Base-by-base conservation (phyloP, 106 monocot species). In the Acorus gramineus region DNA sequence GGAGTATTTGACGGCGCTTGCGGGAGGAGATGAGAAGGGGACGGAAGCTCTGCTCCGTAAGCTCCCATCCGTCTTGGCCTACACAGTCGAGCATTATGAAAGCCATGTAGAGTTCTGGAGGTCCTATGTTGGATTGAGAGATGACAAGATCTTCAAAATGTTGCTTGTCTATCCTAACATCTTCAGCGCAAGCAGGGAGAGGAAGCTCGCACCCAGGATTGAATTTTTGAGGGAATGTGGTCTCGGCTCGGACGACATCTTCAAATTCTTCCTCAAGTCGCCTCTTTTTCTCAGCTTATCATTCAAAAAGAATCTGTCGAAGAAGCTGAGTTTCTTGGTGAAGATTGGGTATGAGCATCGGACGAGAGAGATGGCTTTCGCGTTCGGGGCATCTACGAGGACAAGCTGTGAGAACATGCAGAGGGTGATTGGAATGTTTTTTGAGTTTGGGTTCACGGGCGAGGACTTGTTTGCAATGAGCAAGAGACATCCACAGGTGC, bases 351-450 rank as follows among this genome's bases (percentile, higher is more conserved):
- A 89, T 78, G 55, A 50, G 49, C 70, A 73, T 12, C 65, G 80
- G 42, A 85, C 89, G 0, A 74, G 61, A 68, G 89, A 82, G 61
- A 44, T 85, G 56, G 85, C 80, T 2, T 49, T 52, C 44, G 89
- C 85, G 8, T 7, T 80, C 8, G 89, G 85, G 3, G 73, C 79
- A 4, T 55, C 56, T 7, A 80, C 85, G 12, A 61, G 85, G 64
- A 83, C 87, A 59, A 89, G 89, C 82, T 72, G 74, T 45, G 66
- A 77, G 69, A 89, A 85, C 73, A 72, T 89, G 79, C 89, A 85
- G 70, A 75, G 44, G 72, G 85, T 85, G 51, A 44, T 89, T 4
- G 82, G 44, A 5, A 46, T 80, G 57, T 79, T 82, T 12, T 64
- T 89, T 50, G 67, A 73, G 60, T 71, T 75, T 51, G 85, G 85